Base-by-base conservation (phyloP, 2,329 filamentous ascomycete species). In the Trichoderma afroharzianum region DNA sequence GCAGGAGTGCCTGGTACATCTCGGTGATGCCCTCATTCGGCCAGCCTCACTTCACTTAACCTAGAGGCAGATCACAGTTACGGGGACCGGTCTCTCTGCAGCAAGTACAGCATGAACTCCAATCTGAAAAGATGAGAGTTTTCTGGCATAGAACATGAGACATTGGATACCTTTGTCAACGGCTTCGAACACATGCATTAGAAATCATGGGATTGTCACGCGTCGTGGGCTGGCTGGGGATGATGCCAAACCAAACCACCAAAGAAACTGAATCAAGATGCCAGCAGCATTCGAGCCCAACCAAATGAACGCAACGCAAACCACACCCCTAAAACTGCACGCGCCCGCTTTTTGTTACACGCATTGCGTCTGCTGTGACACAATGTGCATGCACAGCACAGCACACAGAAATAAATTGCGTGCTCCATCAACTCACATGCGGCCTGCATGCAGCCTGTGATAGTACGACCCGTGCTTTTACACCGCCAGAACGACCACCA, bases 391-490 rank as follows among this genome's bases (percentile, higher is more conserved):
- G 63, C 63, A 67, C 50, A 66, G 50, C 30, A 43, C 63, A 59
- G 57, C 57, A 33, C 15, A 61, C 55, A 53, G 53, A 30, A 28
- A 32, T 68, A 61, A 61, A 68, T 68, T 68, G 30, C 53, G 66
- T 68, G 66, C 66, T 50, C 66, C 66, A 33, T 50, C 66, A 26
- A 50, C 66, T 33, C 50, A 59, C 66, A 68, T 68, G 36, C 57
- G 64, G 64, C 33, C 28, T 68, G 66, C 66, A 68, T 47, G 55
- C 55, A 47, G 39, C 66, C 63, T 57, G 63, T 57, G 63, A 61
- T 39, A 14, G 21, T 15, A 21, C 39, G 64, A 18, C 43, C 39
- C 58, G 18, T 33, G 11, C 36, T 47, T 47, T 39, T 68, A 47
- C 66, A 68, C 66, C 66, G 66, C 66, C 66, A 61, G 66, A 68